Evolutionary conservation across 495 filamentous ascomycete genomes (phyloP), one percentile per base, ranked within the genome.

Genomic region (Recurvomyces mirabilis): DNA sequence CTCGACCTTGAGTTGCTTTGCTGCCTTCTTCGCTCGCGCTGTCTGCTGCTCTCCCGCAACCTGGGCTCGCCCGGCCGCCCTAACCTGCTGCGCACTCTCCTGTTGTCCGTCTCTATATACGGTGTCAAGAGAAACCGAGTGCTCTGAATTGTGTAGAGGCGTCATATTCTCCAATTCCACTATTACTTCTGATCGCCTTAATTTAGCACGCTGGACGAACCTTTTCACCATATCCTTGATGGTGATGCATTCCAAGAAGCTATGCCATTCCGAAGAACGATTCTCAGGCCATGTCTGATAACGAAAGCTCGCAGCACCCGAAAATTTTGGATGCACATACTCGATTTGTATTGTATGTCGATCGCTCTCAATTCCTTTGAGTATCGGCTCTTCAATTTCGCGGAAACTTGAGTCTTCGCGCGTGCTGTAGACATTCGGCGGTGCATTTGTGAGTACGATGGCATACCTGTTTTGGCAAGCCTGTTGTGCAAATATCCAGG

Each of bases 401-500:
- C 36, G 14, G 20, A 20, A 39, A 39, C 14, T 39, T 11, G 36
- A 39, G 19, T 39, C 15, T 14, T 19, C 36, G 15, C 36, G 36
- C 20, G 11, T 39, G 36, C 20, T 39, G 36, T 39, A 39, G 36
- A 39, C 36, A 39, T 39, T 23, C 19, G 36, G 36, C 23, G 36
- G 36, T 23, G 36, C 36, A 23, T 23, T 39, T 19, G 36, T 39
- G 12, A 39, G 14, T 19, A 39, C 36, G 20, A 39, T 23, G 15
- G 36, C 36, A 39, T 23, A 23, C 23, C 36, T 13, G 36, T 39
- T 39, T 13, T 39, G 19, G 36, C 36, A 39, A 23, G 36, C 36
- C 36, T 23, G 36, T 23, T 39, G 36, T 23, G 36, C 36, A 20
- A 39, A 39, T 39, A 39, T 11, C 36, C 36, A 39, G 36, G 36